phyloP scores from a whole-genome alignment of 495 filamentous ascomycete genomes.

The Hypoxylon trugodes region DNA sequence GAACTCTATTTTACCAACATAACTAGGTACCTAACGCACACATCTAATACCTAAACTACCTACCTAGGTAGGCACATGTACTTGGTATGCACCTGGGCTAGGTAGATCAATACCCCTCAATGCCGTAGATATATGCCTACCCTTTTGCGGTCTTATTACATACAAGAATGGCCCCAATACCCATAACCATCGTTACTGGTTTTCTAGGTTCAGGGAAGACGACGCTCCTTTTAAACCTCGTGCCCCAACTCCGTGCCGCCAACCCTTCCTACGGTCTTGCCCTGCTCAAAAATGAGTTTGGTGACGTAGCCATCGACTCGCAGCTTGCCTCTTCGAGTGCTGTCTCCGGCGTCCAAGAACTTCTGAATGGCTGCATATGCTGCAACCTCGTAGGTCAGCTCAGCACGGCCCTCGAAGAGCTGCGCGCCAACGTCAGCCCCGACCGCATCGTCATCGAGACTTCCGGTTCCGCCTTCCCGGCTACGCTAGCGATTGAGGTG shows the following conservation, averaged over 20 bases:
- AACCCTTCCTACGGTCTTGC: constrained; percentile 80
- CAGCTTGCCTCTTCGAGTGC: constrained; percentile 82
- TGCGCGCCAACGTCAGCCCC: constrained; percentile 65
- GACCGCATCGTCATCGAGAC: constrained; percentile 96
- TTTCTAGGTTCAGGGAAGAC: constrained; percentile 96
- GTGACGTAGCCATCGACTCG: constrained; percentile 91
- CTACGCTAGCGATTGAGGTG: constrained; percentile 90
- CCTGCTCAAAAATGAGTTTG: constrained; percentile 98
- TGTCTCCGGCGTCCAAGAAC: constrained; percentile 88
- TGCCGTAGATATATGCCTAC: too few species aligned
- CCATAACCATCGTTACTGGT: constrained; percentile 93
- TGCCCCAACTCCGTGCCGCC: constrained; percentile 78
- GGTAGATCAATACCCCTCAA: too few species aligned
- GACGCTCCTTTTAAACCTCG: constrained; percentile 86
- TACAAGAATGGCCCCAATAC: constrained; percentile 72
- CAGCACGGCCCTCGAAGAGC: constrained; percentile 76
- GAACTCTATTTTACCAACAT: too few species aligned
- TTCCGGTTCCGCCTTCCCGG: constrained; percentile 84
- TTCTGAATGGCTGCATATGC: constrained; percentile 97
- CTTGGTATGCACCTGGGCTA: too few species aligned
- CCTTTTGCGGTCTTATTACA: too few species aligned
- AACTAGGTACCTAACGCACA: background rate
- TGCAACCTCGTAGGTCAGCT: constrained; percentile 97
- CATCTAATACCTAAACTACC: too few species aligned
- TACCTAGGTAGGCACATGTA: too few species aligned